A percentile compares a stretch with the other conserved stretches of the same genome.
Evolutionary conservation across 352 stramenopile species (phyloP).

Genomic region (Nothophytophthora sp.): DNA sequence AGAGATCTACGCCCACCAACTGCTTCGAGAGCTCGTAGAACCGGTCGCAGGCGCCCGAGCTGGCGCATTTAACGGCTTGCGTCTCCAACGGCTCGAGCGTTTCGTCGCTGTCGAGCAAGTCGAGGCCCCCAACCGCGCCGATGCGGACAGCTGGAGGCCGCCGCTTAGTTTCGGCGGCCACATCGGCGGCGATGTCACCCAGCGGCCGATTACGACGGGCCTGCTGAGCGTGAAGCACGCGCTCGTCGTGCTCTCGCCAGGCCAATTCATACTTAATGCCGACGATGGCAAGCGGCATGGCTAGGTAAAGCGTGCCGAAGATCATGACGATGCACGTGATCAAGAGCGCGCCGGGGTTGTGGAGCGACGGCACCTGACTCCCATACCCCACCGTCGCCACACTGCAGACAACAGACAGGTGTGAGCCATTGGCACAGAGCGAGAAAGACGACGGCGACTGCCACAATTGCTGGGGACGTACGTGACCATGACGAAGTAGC

Average conservation of each 20-base stretch:
- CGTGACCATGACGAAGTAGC: slow-evolving; percentile 66
- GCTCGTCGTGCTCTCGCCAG: slow-evolving; percentile 32
- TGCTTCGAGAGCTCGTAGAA: slow-evolving; percentile 39
- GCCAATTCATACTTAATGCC: slow-evolving; percentile 53
- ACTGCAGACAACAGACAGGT: slow-evolving; percentile 9
- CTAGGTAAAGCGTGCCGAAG: slow-evolving; percentile 52
- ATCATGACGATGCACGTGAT: slow-evolving; percentile 53
- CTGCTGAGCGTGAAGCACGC: slow-evolving; percentile 1
- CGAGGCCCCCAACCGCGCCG: no score
- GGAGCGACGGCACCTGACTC: slow-evolving; percentile 47
- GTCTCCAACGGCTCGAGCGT: slow-evolving; percentile 33
- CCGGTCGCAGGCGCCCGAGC: slow-evolving; percentile 32
- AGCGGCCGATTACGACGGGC: no score
- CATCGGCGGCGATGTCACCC: no score
- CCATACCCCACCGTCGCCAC: slow-evolving; percentile 61
- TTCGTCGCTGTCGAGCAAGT: slow-evolving; percentile 18
- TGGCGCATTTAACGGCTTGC: slow-evolving; percentile 17
- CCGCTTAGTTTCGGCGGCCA: no score
- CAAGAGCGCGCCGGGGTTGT: slow-evolving; percentile 31
- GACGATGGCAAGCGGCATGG: slow-evolving; percentile 60
- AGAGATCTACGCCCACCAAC: slow-evolving; percentile 17
- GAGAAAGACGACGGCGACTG: not conserved
- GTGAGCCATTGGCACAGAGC: not conserved
- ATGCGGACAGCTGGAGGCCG: no score
- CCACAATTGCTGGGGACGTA: slow-evolving; percentile 14